These are phyloP conservation scores for Sutorius australiensis DNA, from an alignment of 768 basidiomycete genomes.

Conservation along the genomic window DNA sequence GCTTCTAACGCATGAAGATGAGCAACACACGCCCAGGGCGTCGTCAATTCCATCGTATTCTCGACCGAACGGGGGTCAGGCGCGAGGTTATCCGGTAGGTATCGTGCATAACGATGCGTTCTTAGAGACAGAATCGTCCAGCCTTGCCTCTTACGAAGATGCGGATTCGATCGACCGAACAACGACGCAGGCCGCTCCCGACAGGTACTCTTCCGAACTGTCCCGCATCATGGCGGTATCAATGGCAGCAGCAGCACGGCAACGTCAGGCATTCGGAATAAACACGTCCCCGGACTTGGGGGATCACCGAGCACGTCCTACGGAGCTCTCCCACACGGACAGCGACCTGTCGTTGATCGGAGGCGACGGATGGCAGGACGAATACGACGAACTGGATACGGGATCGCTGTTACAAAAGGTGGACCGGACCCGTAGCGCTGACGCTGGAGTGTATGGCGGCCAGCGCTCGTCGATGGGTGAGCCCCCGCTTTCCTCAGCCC, in stretches of 20 bases:
- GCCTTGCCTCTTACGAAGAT: slow-evolving; percentile 17
- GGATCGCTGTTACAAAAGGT: slow-evolving; percentile 29
- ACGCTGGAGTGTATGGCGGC: not conserved
- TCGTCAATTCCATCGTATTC: slow-evolving; percentile 2
- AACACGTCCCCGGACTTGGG: slow-evolving; percentile 35
- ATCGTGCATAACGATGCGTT: not conserved
- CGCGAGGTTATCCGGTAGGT: not conserved
- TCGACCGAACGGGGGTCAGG: slow-evolving; percentile 4
- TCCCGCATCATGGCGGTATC: slow-evolving; percentile 27
- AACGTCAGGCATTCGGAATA: slow-evolving; percentile 52
- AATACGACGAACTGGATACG: slow-evolving; percentile 26
- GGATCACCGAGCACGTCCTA: not conserved
- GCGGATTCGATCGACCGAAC: not conserved
- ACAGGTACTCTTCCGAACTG: slow-evolving; percentile 28
- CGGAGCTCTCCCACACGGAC: slow-evolving; percentile 35
- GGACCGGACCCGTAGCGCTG: not conserved
- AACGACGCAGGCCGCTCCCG: not conserved
- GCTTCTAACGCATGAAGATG: slow-evolving; percentile 2
- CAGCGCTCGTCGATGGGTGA: slow-evolving; percentile 6
- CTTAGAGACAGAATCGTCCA: slow-evolving; percentile 10
- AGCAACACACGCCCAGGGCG: slow-evolving; percentile 21
- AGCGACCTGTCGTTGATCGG: slow-evolving; percentile 47
- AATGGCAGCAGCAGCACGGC: slow-evolving; percentile 39
- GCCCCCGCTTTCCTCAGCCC: slow-evolving; percentile 11
- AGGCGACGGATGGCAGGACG: slow-evolving; percentile 39